These are phyloP conservation scores for Pseudogymnoascus sp. DNA, from an alignment of 2,329 filamentous ascomycete genomes.

Conservation along the genomic window DNA sequence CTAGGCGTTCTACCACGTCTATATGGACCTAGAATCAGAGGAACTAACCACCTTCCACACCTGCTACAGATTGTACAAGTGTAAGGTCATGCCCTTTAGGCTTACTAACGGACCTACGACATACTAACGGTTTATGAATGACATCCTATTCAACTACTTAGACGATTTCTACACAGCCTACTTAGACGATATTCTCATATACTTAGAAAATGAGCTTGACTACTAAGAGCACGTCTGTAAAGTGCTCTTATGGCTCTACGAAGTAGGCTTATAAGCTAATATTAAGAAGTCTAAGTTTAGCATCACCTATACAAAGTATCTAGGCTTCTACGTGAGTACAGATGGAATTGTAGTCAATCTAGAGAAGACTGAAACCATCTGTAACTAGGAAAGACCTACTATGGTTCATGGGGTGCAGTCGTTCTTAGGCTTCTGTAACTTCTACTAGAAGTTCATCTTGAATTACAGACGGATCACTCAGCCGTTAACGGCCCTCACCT, in stretches of 20 bases:
- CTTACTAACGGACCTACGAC: slow-evolving; percentile 9
- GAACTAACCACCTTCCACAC: no score
- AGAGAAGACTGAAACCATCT: no score
- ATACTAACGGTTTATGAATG: slow-evolving; percentile 12
- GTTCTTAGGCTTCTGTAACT: no score
- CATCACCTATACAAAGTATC: not conserved
- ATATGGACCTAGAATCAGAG: no score
- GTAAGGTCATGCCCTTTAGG: slow-evolving; percentile 12
- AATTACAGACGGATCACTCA: no score
- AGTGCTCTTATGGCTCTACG: not conserved
- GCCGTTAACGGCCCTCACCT: no score
- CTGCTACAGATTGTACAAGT: not conserved
- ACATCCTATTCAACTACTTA: slow-evolving; percentile 1
- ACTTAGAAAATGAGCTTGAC: not conserved
- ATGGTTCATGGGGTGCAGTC: no score
- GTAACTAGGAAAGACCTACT: no score
- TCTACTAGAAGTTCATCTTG: no score
- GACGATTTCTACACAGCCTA: slow-evolving; percentile 11
- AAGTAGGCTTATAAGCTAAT: slow-evolving; percentile 8
- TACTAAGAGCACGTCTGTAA: slow-evolving; percentile 5
- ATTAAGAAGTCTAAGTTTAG: slow-evolving; percentile 8
- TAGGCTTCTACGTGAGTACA: no score
- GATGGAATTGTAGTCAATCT: no score
- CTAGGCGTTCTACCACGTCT: not conserved
- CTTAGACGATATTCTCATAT: slow-evolving; percentile 14